Percentiles rank a stretch among this genome's conserved stretches.
These are phyloP conservation scores for Lentinula detonsa DNA, from an alignment of 768 basidiomycete genomes.

Conservation along the genomic window DNA sequence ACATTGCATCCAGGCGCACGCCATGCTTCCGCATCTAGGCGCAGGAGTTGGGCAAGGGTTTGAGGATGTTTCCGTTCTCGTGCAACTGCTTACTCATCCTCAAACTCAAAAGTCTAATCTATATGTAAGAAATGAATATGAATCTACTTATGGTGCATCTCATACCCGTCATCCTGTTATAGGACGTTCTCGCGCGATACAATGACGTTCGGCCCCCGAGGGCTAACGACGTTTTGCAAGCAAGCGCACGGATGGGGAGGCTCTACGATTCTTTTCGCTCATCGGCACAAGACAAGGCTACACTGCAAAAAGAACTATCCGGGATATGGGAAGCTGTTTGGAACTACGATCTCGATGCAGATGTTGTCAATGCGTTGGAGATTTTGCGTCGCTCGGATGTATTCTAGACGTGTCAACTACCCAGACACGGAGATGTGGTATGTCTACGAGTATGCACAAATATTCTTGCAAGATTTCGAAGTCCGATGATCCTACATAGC, in stretches of 20 bases:
- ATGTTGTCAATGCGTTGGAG: constrained; percentile 26
- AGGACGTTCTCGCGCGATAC: constrained; percentile 45
- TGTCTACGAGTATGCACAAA: neutral
- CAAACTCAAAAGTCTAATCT: constrained; percentile 32
- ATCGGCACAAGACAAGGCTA: constrained; percentile 23
- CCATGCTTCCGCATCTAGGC: constrained; percentile 53
- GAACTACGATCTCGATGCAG: constrained; percentile 37
- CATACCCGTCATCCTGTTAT: neutral
- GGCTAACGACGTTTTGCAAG: constrained; percentile 41
- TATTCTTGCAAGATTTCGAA: neutral
- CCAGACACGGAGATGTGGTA: neutral
- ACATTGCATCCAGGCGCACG: constrained; percentile 39
- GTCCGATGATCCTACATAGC: neutral
- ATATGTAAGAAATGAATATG: constrained; percentile 22
- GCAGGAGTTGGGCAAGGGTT: constrained; percentile 56
- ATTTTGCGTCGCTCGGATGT: neutral
- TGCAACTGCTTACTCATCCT: constrained; percentile 37
- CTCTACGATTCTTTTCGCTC: constrained; percentile 32
- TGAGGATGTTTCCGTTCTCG: constrained; percentile 47
- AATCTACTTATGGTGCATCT: neutral
- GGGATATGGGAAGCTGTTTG: constrained; percentile 44
- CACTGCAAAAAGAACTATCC: constrained; percentile 23
- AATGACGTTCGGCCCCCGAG: constrained; percentile 37
- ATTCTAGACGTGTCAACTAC: neutral
- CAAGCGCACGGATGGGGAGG: constrained; percentile 34